A percentile compares a stretch with the other conserved stretches of the same genome.
These are phyloP conservation scores for Trypanosoma avium DNA, from an alignment of 208 protist genomes.

Conservation along the genomic window DNA sequence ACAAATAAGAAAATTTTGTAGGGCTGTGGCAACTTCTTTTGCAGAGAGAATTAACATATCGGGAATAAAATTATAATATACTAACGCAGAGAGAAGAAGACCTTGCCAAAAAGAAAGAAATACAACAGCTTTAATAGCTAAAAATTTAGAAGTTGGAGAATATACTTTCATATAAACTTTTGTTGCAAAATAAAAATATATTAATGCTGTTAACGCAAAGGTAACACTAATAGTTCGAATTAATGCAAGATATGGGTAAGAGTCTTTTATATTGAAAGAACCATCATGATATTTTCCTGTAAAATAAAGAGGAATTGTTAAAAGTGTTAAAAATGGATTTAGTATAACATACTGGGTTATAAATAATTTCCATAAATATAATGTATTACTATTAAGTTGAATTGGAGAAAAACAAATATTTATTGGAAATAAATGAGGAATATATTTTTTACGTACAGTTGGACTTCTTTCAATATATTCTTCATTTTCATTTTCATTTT, in stretches of 20 bases:
- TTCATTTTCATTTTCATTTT: not conserved
- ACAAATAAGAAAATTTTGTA: constrained; percentile 53
- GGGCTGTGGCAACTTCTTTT: constrained; percentile 23
- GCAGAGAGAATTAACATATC: constrained; percentile 5
- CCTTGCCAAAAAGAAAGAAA: constrained; percentile 51
- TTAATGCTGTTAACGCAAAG: constrained; percentile 33
- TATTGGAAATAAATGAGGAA: constrained; percentile 33
- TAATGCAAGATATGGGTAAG: constrained; percentile 37
- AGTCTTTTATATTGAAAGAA: constrained; percentile 17
- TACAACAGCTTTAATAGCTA: constrained; percentile 44
- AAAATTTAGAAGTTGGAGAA: constrained; percentile 42
- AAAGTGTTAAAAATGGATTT: constrained; percentile 36
- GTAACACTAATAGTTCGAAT: constrained; percentile 36
- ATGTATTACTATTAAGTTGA: constrained; percentile 23
- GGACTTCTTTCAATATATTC: not conserved
- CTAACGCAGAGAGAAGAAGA: constrained; percentile 29
- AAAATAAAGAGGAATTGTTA: constrained; percentile 26
- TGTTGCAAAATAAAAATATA: constrained; percentile 42
- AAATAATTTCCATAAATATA: constrained; percentile 32
- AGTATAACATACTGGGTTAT: constrained; percentile 57
- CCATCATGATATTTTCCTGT: constrained; percentile 30
- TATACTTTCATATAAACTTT: constrained; percentile 22
- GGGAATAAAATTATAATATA: constrained; percentile 25
- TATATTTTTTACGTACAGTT: not conserved
- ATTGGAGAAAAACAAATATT: constrained; percentile 25